These are phyloP conservation scores for Ophiostoma fasciatum DNA, from an alignment of 2,329 filamentous ascomycete genomes.

Conservation along the genomic window DNA sequence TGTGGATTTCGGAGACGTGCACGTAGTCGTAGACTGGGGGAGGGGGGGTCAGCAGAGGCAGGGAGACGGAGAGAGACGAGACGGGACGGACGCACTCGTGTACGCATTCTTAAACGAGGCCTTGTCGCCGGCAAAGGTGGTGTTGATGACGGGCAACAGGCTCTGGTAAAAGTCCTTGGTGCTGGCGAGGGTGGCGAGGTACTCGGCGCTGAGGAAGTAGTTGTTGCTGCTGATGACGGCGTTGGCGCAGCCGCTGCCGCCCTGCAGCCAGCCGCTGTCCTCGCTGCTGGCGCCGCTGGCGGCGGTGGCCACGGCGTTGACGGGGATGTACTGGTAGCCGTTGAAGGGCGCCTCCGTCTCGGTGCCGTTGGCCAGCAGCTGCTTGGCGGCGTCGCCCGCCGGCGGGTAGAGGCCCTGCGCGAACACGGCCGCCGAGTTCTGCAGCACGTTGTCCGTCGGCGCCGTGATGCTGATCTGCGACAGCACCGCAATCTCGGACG, in stretches of 20 bases:
- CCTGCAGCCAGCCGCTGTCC: slow-evolving; percentile 43
- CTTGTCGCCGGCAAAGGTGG: slow-evolving; percentile 29
- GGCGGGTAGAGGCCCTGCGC: slow-evolving; percentile 81
- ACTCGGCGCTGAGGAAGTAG: slow-evolving; percentile 35
- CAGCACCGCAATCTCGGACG: slow-evolving; percentile 47
- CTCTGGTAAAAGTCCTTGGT: slow-evolving; percentile 46
- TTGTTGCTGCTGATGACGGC: slow-evolving; percentile 38
- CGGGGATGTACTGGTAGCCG: slow-evolving; percentile 73
- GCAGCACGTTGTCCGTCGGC: slow-evolving; percentile 61
- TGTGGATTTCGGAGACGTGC: slow-evolving; percentile 46
- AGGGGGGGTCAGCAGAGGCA: background rate
- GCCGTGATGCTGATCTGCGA: slow-evolving; percentile 59
- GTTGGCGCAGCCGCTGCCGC: slow-evolving; percentile 39
- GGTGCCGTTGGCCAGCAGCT: slow-evolving; percentile 58
- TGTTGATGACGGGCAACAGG: slow-evolving; percentile 39
- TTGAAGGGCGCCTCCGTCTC: slow-evolving; percentile 51
- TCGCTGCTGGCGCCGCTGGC: slow-evolving; percentile 41
- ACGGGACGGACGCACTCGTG: slow-evolving; percentile 40
- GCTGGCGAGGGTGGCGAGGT: slow-evolving; percentile 25
- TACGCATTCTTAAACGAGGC: slow-evolving; percentile 46
- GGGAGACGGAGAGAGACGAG: background rate
- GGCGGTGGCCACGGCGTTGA: slow-evolving; percentile 43
- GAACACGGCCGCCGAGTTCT: slow-evolving; percentile 67
- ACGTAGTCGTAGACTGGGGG: slow-evolving; percentile 41
- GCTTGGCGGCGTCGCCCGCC: slow-evolving; percentile 36